Percentiles rank a stretch among this genome's conserved stretches.
Conservation (phyloP, 306 rosid species). For the Abrus precatorius region DNA sequence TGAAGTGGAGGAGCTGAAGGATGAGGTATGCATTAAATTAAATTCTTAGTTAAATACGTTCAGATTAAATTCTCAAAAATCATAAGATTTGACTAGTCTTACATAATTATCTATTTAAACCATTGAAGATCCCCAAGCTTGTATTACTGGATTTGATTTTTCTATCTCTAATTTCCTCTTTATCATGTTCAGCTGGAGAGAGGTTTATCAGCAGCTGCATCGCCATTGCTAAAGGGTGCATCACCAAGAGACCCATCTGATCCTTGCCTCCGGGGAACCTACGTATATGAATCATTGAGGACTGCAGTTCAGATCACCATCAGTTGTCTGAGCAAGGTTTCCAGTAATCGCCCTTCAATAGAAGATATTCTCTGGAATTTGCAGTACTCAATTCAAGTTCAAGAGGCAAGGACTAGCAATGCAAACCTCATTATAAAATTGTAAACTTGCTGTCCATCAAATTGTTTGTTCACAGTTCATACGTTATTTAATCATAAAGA, state of each 20-base stretch:
- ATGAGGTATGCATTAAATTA: constrained; percentile 59
- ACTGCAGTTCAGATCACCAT: constrained; percentile 73
- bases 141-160: neutral
- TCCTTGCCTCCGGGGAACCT: constrained; percentile 66
- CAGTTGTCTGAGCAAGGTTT: constrained; percentile 71
- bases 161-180: constrained; percentile 5
- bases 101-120: neutral
- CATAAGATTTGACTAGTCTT: neutral
- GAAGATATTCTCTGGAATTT: constrained; percentile 91
- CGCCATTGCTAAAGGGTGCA: constrained; percentile 47
- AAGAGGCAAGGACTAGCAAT: constrained; percentile 87
- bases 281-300: constrained; percentile 73
- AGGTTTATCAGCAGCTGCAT: constrained; percentile 64
- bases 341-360: constrained; percentile 81
- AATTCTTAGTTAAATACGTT: neutral
- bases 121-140: constrained; percentile 16
- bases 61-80: neutral
- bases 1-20: constrained; percentile 66
- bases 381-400: constrained; percentile 92
- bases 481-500: constrained; percentile 25
- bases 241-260: constrained; percentile 55
- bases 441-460: constrained; percentile 18
- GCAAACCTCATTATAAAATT: constrained; percentile 59
- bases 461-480: constrained; percentile 13
- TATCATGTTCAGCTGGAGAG: constrained; percentile 65